Evolutionary conservation across 2,329 filamentous ascomycete species (phyloP), one percentile per base, ranked within the genome.

Genomic region (Zymoseptoria pseudotritici): DNA sequence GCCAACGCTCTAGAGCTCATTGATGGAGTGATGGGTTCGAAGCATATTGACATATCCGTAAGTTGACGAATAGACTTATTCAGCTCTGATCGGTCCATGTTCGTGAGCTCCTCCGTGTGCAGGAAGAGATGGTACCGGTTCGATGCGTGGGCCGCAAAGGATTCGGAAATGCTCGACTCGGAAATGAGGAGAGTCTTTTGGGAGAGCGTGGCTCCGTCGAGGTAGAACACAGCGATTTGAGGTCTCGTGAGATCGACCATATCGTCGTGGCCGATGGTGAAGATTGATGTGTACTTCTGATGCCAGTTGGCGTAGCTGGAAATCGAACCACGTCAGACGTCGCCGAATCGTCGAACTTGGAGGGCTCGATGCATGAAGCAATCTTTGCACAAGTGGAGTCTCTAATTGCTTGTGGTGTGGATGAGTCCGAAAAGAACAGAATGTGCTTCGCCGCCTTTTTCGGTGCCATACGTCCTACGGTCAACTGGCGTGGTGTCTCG

Each of bases 401-500:
- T 49, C 63, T 58, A 4, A 61, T 59, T 11, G 50, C 36, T 20
- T 49, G 19, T 10, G 54, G 17, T 1, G 55, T 50, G 19, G 54
- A 29, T 7, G 21, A 50, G n/a, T 59, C 58, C 2, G 65, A 63
- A 31, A 67, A 52, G 53, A 65, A 64, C n/a, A 66, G 62, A 13
- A 67, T 60, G 17, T 58, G 59, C 42, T 58, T 60, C 13, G 51
- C 21, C 51, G 49, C 29, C 19, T 55, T 53, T 29, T 20, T 24
- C n/a, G 52, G 21, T 8, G 59, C 49, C 3, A 55, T 20, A 22
- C 36, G 54, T 36, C 55, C 51, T 11, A 68, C 63, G 20, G 65
- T 66, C 1, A 70, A 73, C 54, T 71, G 70, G 13, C 66, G 66
- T 8, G 71, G 71, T 8, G 71, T 73, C 60, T 71, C 70, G 13